A percentile compares a stretch with the other conserved stretches of the same genome.
Conservation (phyloP, 2,329 filamentous ascomycete genomes). For the Chaetomiaceae sp. region DNA sequence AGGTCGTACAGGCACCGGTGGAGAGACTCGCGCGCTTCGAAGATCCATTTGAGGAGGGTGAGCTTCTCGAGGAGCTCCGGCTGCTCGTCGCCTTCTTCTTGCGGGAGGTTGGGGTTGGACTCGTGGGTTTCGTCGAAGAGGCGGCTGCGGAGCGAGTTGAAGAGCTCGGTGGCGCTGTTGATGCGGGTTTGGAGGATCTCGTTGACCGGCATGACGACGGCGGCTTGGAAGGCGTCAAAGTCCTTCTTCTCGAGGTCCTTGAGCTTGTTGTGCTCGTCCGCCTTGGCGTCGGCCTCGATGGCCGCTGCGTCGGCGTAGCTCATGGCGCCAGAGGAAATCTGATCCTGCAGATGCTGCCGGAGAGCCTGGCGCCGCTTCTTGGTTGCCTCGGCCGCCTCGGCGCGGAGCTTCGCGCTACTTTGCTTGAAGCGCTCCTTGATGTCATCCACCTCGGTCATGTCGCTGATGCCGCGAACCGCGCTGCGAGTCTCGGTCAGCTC, state of each 20-base stretch:
- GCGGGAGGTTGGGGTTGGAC: slow-evolving; percentile 72
- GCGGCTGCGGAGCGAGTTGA: slow-evolving; percentile 67
- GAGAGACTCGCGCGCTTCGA: slow-evolving; percentile 84
- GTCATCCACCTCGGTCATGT: slow-evolving; percentile 66
- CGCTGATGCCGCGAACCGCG: slow-evolving; percentile 67
- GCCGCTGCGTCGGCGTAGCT: slow-evolving; percentile 77
- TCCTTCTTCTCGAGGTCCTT: slow-evolving; percentile 73
- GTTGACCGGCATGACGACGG: slow-evolving; percentile 80
- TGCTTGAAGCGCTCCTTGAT: slow-evolving; percentile 60
- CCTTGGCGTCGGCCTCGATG: slow-evolving; percentile 70
- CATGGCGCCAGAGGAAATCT: slow-evolving; percentile 73
- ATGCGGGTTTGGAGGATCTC: slow-evolving; percentile 74
- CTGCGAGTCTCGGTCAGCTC: slow-evolving; percentile 75
- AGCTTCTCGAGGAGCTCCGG: slow-evolving; percentile 92
- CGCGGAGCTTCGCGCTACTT: slow-evolving; percentile 54
- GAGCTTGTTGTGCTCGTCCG: slow-evolving; percentile 63
- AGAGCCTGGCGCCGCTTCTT: slow-evolving; percentile 58
- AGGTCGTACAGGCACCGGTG: slow-evolving; percentile 83
- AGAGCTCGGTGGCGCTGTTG: slow-evolving; percentile 67
- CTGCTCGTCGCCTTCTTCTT: slow-evolving; percentile 92
- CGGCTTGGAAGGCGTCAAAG: slow-evolving; percentile 79
- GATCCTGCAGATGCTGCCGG: slow-evolving; percentile 69
- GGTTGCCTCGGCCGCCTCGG: slow-evolving; percentile 49
- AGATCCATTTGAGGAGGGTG: slow-evolving; percentile 93
- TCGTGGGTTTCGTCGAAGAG: slow-evolving; percentile 68